Evolutionary conservation across 2,329 filamentous ascomycete species (phyloP).

Genomic region (Botrytis deweyae): DNA sequence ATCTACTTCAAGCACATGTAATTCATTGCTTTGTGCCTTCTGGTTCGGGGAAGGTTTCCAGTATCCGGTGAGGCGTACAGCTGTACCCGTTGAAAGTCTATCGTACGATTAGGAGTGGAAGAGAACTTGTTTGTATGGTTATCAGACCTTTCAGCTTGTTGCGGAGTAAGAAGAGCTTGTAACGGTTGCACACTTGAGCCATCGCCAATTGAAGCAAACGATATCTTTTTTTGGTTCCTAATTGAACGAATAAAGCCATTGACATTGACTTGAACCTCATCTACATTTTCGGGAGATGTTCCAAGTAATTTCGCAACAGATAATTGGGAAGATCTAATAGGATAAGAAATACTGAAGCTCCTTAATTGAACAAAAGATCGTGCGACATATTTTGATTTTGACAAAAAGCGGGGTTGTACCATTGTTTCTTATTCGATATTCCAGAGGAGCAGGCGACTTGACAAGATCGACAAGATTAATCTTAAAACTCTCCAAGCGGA

Average conservation of each 20-base stretch:
- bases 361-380: background rate
- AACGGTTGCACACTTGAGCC: slow-evolving; percentile 77
- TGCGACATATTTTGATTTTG: slow-evolving; percentile 12
- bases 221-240: slow-evolving; percentile 78
- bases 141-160: slow-evolving; percentile 31
- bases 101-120: slow-evolving; percentile 20
- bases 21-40: slow-evolving; percentile 72
- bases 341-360: slow-evolving; percentile 7
- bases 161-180: slow-evolving; percentile 50
- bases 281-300: slow-evolving; percentile 47
- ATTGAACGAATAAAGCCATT: slow-evolving; percentile 82
- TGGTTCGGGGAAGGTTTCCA: slow-evolving; percentile 71
- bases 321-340: background rate
- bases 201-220: slow-evolving; percentile 84
- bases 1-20: slow-evolving; percentile 68
- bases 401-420: slow-evolving; percentile 16
- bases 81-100: slow-evolving; percentile 79
- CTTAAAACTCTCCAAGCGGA: background rate
- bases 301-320: slow-evolving; percentile 58
- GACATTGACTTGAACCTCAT: slow-evolving; percentile 59
- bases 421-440: slow-evolving; percentile 17
- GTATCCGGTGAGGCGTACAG: slow-evolving; percentile 72
- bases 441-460: background rate
- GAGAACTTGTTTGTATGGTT: slow-evolving; percentile 18
- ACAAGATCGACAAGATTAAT: slow-evolving; percentile 4